Base-by-base conservation (phyloP, 2,329 filamentous ascomycete species). In the Venturia pyrina region DNA sequence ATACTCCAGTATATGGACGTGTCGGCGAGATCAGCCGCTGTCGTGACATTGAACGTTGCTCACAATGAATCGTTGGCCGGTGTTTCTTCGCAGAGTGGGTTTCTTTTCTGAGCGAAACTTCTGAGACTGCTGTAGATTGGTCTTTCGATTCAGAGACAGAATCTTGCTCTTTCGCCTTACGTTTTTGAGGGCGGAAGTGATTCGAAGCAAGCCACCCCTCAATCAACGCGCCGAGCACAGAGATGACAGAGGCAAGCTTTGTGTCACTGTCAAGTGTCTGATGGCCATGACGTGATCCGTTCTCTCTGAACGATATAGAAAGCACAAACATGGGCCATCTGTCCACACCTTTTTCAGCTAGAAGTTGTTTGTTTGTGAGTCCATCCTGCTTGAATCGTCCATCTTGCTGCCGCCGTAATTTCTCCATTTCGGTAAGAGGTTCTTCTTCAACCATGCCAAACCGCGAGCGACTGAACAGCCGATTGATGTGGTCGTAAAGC, bases 251-350 rank as follows among this genome's bases (percentile, higher is more conserved):
- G 34, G 83, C 79, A n/a, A 91, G 68, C 11, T n/a, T 17, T 11
- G 21, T 44, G 4, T 37, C 44, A 15, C 46, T 43, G 10, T 59
- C 21, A 6, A 66, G 37, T 10, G 46, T 24, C 5, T 66, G 40
- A 13, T 40, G 21, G 19, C 21, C 53, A 40, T 43, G n/a, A 10
- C 37, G n/a, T 24, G 53, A 15, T 41, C n/a, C 19, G 15, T 41
- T 34, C 17, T 46, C 43, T 50, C 59, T 72, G 10, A 82, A 71
- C 1, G 80, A 77, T 44, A 96, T 83, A 37, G 85, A 85, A n/a
- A 98, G 77, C 70, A 87, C 89, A 71, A 96, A 98, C 87, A 93
- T 93, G 0, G 93, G 92, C 87, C 91, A 95, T 63, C 86, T 84
- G 71, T 97, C 91, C 11, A 93, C 79, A 0, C 86, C 82, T 72